phyloP scores from a whole-genome alignment of 768 basidiomycete species.

The Phaffia australis region DNA sequence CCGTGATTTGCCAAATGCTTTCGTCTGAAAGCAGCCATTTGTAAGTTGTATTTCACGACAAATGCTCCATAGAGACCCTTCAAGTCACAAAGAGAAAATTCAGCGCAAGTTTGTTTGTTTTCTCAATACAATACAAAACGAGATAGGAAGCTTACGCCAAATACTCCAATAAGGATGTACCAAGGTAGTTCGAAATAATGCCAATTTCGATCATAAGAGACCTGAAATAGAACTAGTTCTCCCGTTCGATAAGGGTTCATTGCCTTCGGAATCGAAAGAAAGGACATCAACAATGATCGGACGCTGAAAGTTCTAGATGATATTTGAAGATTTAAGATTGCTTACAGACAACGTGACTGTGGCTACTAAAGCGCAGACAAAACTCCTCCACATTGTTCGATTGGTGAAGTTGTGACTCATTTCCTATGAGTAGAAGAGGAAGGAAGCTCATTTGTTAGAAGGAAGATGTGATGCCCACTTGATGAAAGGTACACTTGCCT shows the following conservation, averaged over 20 bases:
- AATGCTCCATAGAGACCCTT: conserved; percentile 96
- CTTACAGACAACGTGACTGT: conserved; percentile 88
- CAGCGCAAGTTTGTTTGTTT: background rate
- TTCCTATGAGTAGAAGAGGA: conserved; percentile 48
- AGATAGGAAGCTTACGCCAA: conserved; percentile 56
- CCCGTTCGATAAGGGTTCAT: conserved; percentile 99
- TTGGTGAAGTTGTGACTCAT: conserved; percentile 97
- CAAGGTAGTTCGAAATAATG: conserved; percentile 98
- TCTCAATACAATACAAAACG: background rate
- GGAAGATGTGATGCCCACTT: background rate
- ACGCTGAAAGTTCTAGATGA: conserved; percentile 10
- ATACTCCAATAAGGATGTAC: conserved; percentile 87
- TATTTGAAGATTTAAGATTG: conserved; percentile 24
- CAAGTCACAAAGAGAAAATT: conserved; percentile 7
- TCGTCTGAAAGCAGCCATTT: conserved; percentile 85
- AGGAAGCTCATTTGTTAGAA: background rate
- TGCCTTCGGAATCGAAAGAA: conserved; percentile 45
- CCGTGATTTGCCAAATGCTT: conserved; percentile 76
- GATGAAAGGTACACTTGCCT: conserved; percentile 45
- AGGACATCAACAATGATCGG: background rate
- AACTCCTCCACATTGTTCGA: conserved; percentile 97
- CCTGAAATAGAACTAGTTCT: conserved; percentile 94
- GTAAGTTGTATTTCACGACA: conserved; percentile 91
- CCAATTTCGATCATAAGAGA: conserved; percentile 95
- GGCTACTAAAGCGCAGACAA: conserved; percentile 92